phyloP scores from a whole-genome alignment of 2,329 filamentous ascomycete species.

The Pyrenochaeta sp. region DNA sequence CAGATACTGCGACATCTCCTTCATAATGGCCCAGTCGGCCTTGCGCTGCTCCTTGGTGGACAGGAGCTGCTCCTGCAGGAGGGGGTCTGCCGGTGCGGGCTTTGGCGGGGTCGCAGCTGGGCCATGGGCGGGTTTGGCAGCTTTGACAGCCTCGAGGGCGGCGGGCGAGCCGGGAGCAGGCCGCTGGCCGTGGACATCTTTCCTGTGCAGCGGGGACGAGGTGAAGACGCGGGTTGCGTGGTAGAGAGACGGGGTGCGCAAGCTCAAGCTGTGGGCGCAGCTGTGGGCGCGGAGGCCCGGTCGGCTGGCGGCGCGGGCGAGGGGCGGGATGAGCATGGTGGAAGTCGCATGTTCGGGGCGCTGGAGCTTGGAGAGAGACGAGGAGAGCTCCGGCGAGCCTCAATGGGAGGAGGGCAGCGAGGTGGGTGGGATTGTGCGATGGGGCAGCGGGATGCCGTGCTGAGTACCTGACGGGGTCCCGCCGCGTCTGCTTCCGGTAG shows the following conservation, averaged over 20 bases:
- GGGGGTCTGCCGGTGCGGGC: conserved; percentile 39
- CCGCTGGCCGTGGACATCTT: conserved; percentile 49
- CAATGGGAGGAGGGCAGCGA: conserved; percentile 11
- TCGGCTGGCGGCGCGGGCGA: conserved; percentile 44
- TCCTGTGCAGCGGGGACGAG: conserved; percentile 53
- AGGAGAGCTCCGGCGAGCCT: conserved; percentile 8
- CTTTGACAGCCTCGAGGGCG: conserved; percentile 20
- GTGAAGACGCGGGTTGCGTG: conserved; percentile 52
- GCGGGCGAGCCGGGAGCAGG: conserved; percentile 33
- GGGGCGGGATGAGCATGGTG: conserved; percentile 45
- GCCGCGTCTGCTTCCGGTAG: conserved; percentile 13
- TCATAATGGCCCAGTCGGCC: conserved; percentile 98
- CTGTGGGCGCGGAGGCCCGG: conserved; percentile 30
- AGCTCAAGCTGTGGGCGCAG: conserved; percentile 21
- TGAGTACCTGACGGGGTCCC: conserved; percentile 8
- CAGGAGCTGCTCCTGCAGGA: conserved; percentile 70
- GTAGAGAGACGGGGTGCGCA: conserved; percentile 27
- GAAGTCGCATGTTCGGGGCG: conserved; percentile 29
- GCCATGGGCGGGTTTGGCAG: conserved; percentile 28
- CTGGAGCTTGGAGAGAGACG: not conserved
- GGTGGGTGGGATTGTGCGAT: conserved; percentile 18
- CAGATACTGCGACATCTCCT: conserved; percentile 93
- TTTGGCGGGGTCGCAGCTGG: conserved; percentile 19
- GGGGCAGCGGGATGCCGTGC: conserved; percentile 6
- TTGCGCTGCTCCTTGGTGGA: conserved; percentile 88